Percentiles rank a stretch among this genome's conserved stretches.
These are phyloP conservation scores for Calocybe gambosa DNA, from an alignment of 1,284 basidiomycete species.

Conservation along the genomic window DNA sequence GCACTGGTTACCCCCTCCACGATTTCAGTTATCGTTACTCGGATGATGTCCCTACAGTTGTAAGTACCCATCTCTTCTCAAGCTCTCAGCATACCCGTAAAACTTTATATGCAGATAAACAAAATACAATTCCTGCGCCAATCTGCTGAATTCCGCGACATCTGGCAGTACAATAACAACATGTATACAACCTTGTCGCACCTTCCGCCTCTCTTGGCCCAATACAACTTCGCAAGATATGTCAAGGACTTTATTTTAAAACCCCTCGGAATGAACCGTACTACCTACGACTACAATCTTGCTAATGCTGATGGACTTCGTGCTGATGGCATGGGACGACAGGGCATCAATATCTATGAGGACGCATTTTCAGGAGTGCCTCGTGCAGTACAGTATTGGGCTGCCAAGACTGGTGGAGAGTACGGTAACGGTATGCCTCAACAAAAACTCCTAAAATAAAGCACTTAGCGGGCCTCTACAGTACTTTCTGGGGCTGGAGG, in stretches of 20 bases:
- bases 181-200: conserved; percentile 23
- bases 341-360: conserved; percentile 4
- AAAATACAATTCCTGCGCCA: conserved; percentile 1
- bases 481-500: conserved; percentile 26
- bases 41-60: conserved; percentile 16
- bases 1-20: conserved; percentile 22
- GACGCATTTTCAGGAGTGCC: conserved; percentile 6
- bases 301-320: conserved; percentile 21
- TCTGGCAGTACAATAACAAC: conserved; percentile 4
- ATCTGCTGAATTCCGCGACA: neutral
- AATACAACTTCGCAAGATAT: conserved; percentile 22
- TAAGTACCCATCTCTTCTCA: conserved; percentile 19
- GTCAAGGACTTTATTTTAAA: conserved; percentile 26
- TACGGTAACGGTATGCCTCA: conserved; percentile 10
- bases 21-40: conserved; percentile 18
- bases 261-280: conserved; percentile 28
- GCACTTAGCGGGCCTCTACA: too few relatives aligned
- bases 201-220: conserved; percentile 18
- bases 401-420: conserved; percentile 7
- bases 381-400: conserved; percentile 8
- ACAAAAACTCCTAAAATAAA: too few relatives aligned
- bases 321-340: conserved; percentile 19
- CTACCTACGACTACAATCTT: conserved; percentile 26
- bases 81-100: conserved; percentile 26
- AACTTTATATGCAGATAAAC: neutral